Evolutionary conservation across 2,329 filamentous ascomycete genomes (phyloP), one percentile per base, ranked within the genome.

Genomic region (Pyricularia sp.): DNA sequence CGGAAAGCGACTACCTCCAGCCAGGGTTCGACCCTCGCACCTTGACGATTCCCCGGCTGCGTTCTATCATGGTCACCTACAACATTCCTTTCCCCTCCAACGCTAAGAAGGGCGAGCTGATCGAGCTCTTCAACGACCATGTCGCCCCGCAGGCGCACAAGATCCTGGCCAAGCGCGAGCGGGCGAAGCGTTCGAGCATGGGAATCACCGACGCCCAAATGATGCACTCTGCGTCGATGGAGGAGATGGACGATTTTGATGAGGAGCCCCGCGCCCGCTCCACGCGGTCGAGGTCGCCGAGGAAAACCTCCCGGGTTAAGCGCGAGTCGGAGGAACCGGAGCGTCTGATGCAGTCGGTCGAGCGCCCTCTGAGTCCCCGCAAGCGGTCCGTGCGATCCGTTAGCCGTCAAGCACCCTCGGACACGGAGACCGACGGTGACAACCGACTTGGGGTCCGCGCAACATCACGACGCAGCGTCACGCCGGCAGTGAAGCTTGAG

Each of bases 51-150:
- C 93, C 95, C 31, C 91, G 91, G 64, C 84, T 99, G 74, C 92
- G 95, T 75, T 94, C 92, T 66, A 96, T 98, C 72, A 88, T 99
- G 69, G 92, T 98, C 75, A 91, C 89, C 72, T 92, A 99, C 81
- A 91, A 93, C 77, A 83, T 98, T 75, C 81, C 88, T 55, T 98
- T 97, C 77, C 90, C 94, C 5, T 90, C 92, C 0, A 94, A 90
- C 4, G 93, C 95, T 14, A 99, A 98, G 82, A 99, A 99, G 82
- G 82, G 88, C 0, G 90, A 97, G 76, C 88, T 99, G 26, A 85
- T 99, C 70, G 88, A 91, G 9, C 88, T 98, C 65, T 93, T 99
- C 79, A 89, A 90, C 76, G 84, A 91, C 36, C 83, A 95, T 71
- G 86, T 99, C 31, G 81, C 92, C 4, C 91, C 94, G 0, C 90